Evolutionary conservation across 305 asterid genomes (phyloP), one percentile per base, ranked within the genome.

Genomic region (Solanum hybrid): DNA sequence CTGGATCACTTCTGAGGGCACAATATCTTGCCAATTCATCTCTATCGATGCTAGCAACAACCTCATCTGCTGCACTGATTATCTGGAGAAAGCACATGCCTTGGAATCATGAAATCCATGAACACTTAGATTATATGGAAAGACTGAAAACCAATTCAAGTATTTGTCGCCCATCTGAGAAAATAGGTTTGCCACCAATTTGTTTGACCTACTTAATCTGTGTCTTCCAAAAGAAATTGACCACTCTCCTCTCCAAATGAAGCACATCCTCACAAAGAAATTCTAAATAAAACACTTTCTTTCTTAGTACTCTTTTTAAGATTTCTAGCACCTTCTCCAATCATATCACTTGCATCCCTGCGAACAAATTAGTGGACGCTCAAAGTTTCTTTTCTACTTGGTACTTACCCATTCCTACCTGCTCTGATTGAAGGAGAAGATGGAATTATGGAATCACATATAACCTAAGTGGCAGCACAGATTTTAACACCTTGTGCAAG

Each of bases 31-130:
- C 95, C 93, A 97, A 90, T 90, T 96, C 96, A 89, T 97, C 99
- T 80, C 86, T 92, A 91, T 97, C 95, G 83, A 97, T 93, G 92
- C 99, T 96, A 85, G 90, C 93, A 81, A 95, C 90, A 79, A 97
- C 96, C 92, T 97, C 99, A 83, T 95, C 95, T 42, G 99, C 96
- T 5, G 97, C 98, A 89, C 90, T 85, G 91, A 95, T 93, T 90
- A 97, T 92, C 99, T 97, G 98, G 92, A 93, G 33, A 90, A 88
- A 39, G 89, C 78, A 90, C 86, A 83, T 57, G 39, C 82, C 82
- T 73, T 28, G 88, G 40, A 42, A 90, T 86, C 75, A 36, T 82
- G 74, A 89, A 89, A 89, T 33, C 11, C 80, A 86, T 79, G 57
- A 89, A 83, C 73, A 84, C 88, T 29, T 22, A 31, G 42, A 51